Evolutionary conservation across 2,329 filamentous ascomycete genomes (phyloP), one percentile per base, ranked within the genome.

Genomic region (Biscogniauxia sp.): DNA sequence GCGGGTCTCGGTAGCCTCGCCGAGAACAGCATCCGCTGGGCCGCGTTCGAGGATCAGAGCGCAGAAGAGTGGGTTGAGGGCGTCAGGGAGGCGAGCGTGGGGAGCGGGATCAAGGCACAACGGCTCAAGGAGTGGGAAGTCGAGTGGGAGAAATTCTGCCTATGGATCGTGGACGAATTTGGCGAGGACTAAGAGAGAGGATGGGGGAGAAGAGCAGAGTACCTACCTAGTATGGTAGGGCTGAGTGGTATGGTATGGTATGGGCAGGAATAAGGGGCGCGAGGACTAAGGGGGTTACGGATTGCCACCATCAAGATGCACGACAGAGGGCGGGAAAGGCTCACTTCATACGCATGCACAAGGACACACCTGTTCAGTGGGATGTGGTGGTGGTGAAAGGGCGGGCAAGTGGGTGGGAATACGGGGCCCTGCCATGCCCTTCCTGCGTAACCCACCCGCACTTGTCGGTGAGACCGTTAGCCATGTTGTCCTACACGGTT

Each of bases 11-110:
- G 90, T 0, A 90, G 88, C 60, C 81, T 99, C 68, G 94, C 93
- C 0, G 93, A 98, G 81, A 98, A 97, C 72, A 96, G 92, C 66
- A 87, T 98, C 52, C 84, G 91, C 50, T 98, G 92, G 92, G 89
- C 92, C 8, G 90, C 89, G 20, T 96, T 93, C 69, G 92, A 96
- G 72, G 93, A 97, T 68, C 87, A 92, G 73, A 83, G 77, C 20
- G 75, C 84, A 11, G 83, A 86, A 7, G 85, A 88, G 53, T 97
- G 93, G 92, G 75, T 82, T 20, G 81, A 84, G 58, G 90, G 87
- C 58, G 83, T 97, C 65, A 88, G 85, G 61, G 86, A 90, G 64
- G 93, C 92, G 0, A 88, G 88, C 51, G 79, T 89, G 63, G 93
- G 92, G 1, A 79, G 80, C 54, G 87, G 91, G 0, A 68, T 89